Evolutionary conservation across 2,329 filamentous ascomycete species (phyloP).

Genomic region (Metarhizium brunneum): DNA sequence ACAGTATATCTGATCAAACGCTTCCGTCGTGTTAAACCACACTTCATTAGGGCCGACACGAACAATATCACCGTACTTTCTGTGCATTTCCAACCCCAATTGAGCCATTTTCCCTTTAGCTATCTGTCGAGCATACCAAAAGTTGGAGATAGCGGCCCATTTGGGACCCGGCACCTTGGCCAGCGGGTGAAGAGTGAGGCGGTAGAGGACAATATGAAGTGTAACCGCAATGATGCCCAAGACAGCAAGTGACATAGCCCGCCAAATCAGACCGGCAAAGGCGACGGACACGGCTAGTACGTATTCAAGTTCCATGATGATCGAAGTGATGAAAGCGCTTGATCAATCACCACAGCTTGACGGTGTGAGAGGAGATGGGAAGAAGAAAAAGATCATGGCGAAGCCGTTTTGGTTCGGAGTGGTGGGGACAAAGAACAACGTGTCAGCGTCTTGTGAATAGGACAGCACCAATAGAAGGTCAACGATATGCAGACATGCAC

Average conservation of each 20-base stretch:
- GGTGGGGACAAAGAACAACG: neutral
- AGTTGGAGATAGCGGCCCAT: constrained; percentile 34
- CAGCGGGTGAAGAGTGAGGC: constrained; percentile 34
- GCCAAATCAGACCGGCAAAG: neutral
- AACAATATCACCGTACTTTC: constrained; percentile 39
- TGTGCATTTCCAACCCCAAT: constrained; percentile 35
- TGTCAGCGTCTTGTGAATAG: neutral
- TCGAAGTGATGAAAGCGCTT: neutral
- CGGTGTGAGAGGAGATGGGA: neutral
- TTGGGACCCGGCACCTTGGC: constrained; percentile 36
- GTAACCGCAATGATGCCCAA: constrained; percentile 11
- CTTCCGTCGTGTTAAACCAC: constrained; percentile 40
- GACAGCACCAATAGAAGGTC: neutral
- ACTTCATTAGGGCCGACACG: constrained; percentile 44
- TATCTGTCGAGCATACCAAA: constrained; percentile 38
- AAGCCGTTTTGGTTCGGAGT: neutral
- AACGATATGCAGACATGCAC: neutral
- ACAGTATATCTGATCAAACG: constrained; percentile 40
- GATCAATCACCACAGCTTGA: neutral
- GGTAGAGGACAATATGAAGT: constrained; percentile 19
- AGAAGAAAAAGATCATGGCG: neutral
- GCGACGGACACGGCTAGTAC: neutral
- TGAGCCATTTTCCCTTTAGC: constrained; percentile 31
- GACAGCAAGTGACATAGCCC: neutral
- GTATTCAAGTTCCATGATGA: neutral